Evolutionary conservation across 2,329 filamentous ascomycete genomes (phyloP).

Genomic region (Lachnellula subtilissima): DNA sequence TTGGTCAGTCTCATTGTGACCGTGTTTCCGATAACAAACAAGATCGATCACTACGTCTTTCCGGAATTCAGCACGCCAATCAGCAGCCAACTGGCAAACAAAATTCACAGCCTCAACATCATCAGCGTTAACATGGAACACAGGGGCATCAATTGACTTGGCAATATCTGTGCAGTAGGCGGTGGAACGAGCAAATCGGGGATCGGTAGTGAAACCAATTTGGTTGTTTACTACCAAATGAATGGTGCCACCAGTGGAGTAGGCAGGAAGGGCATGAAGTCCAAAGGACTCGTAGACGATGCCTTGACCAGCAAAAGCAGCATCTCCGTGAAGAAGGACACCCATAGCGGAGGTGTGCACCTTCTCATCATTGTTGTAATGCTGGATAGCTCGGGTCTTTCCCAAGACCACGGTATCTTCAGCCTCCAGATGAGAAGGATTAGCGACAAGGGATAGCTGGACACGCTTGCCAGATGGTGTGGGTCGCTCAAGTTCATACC

Average conservation of each 20-base stretch:
- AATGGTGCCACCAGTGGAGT: constrained; percentile 95
- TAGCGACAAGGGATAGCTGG: constrained; percentile 97
- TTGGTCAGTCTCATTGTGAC: constrained; percentile 99
- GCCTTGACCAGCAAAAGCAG: constrained; percentile 93
- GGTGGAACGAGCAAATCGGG: constrained; percentile 93
- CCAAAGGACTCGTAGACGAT: constrained; percentile 98
- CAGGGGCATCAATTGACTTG: constrained; percentile 95
- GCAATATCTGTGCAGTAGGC: constrained; percentile 99
- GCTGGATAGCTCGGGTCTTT: constrained; percentile 95
- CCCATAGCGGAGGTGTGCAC: constrained; percentile 88
- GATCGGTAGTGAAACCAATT: constrained; percentile 98
- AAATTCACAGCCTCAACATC: constrained; percentile 98
- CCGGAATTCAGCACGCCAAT: constrained; percentile 98
- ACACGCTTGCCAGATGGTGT: constrained; percentile 98
- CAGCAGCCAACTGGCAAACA: constrained; percentile 91
- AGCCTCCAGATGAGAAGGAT: constrained; percentile 95
- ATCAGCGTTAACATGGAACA: constrained; percentile 99
- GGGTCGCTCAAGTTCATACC: constrained; percentile 99
- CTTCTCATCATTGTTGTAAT: constrained; percentile 97
- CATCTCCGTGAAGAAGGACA: constrained; percentile 93
- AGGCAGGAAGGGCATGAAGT: constrained; percentile 91
- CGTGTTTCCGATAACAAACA: constrained; percentile 98
- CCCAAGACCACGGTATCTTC: constrained; percentile 97
- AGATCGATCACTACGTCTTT: constrained; percentile 97
- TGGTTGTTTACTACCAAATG: constrained; percentile 99